Conservation (phyloP, 202 grass and related monocot species). For the Brachypodium distachyon region DNA sequence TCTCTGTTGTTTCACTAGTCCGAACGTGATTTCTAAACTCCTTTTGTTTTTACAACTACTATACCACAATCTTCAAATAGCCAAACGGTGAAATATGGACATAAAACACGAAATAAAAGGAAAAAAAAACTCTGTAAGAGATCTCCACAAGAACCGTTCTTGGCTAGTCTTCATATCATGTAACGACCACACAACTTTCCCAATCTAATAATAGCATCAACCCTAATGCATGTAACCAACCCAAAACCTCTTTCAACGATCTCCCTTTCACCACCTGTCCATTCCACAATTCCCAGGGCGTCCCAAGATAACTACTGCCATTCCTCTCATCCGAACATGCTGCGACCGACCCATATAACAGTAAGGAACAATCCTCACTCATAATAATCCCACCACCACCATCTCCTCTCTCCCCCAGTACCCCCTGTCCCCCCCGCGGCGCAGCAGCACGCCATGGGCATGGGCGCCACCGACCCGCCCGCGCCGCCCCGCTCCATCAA, state of each 20-base stretch:
- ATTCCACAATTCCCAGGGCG: not conserved
- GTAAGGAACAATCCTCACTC: not conserved
- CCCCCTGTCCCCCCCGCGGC: not conserved
- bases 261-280: not conserved
- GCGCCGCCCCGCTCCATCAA: not conserved
- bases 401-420: not conserved
- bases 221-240: not conserved
- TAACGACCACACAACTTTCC: not conserved
- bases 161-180: not conserved
- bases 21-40: no score
- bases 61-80: no score
- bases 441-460: slow-evolving; percentile 13
- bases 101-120: not conserved
- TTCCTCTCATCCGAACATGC: not conserved
- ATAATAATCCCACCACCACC: not conserved
- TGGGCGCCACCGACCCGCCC: slow-evolving; percentile 3
- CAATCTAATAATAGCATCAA: not conserved
- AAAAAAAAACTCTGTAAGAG: not conserved
- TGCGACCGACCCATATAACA: slow-evolving; percentile 6
- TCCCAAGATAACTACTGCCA: not conserved
- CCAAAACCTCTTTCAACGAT: not conserved
- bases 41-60: no score
- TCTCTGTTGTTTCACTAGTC: no score
- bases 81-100: not conserved
- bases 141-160: not conserved